Conservation (phyloP, 2,329 filamentous ascomycete genomes). For the Claviceps quebecensis region DNA sequence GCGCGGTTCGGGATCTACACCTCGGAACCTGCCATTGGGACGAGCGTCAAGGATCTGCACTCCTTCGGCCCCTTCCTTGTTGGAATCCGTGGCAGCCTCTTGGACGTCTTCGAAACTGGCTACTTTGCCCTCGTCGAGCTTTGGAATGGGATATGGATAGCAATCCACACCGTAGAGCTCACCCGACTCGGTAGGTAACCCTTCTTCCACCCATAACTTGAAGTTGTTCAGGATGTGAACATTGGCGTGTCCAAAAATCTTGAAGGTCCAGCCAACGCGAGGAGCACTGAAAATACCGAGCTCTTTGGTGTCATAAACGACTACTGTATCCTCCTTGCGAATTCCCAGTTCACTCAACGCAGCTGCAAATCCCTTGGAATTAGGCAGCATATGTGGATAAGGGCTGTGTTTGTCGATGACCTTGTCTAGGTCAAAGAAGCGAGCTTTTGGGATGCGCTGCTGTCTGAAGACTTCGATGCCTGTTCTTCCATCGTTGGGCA, state of each 20-base stretch:
- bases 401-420: conserved; percentile 77
- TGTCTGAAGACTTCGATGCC: conserved; percentile 71
- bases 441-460: conserved; percentile 72
- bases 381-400: conserved; percentile 94
- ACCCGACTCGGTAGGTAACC: conserved; percentile 69
- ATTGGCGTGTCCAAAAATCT: conserved; percentile 73
- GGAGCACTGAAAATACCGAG: conserved; percentile 89
- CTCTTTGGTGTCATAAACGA: conserved; percentile 88
- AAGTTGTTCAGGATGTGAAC: conserved; percentile 96
- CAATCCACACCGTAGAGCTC: conserved; percentile 54
- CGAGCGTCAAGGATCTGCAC: conserved; percentile 85
- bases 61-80: conserved; percentile 70
- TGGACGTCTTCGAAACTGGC: conserved; percentile 72
- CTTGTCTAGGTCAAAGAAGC: conserved; percentile 93
- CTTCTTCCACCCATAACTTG: conserved; percentile 78
- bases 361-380: conserved; percentile 62
- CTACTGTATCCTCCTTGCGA: conserved; percentile 71
- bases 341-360: conserved; percentile 87
- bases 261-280: conserved; percentile 84
- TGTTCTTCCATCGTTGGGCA: conserved; percentile 78
- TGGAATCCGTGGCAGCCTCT: conserved; percentile 58
- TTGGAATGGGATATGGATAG: conserved; percentile 48
- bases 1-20: conserved; percentile 73
- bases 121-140: conserved; percentile 49
- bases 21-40: conserved; percentile 64